Evolutionary conservation across 345 rosid genomes (phyloP).

Genomic region (rapeseed (Brassica napus)): DNA sequence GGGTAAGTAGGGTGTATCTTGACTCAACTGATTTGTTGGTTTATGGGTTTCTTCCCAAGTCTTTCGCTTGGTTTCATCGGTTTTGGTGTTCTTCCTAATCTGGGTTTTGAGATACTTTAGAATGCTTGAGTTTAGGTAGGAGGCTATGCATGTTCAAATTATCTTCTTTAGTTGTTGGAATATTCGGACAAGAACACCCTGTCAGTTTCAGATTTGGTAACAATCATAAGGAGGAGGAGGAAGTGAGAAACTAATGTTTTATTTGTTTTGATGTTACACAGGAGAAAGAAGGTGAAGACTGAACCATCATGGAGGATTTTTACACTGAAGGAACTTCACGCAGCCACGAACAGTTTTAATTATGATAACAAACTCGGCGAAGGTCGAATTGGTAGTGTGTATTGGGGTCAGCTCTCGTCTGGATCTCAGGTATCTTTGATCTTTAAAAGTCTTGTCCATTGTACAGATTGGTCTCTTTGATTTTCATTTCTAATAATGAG

Average conservation of each 20-base stretch:
- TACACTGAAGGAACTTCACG: constrained; percentile 81
- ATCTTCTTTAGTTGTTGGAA: neutral
- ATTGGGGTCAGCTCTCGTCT: constrained; percentile 99
- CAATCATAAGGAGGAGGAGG: neutral
- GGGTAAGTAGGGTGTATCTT: constrained; percentile 51
- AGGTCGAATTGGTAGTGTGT: constrained; percentile 96
- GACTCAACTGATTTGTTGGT: neutral
- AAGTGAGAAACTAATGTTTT: neutral
- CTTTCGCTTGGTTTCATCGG: constrained; percentile 15
- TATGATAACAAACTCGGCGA: constrained; percentile 98
- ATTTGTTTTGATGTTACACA: constrained; percentile 34
- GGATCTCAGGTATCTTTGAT: constrained; percentile 72
- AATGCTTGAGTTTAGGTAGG: constrained; percentile 7
- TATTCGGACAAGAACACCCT: neutral
- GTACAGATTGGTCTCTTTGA: neutral
- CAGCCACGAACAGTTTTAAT: constrained; percentile 96
- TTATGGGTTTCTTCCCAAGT: neutral
- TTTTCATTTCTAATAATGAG: constrained; percentile 20
- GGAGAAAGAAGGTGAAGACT: constrained; percentile 60
- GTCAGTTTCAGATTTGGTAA: constrained; percentile 25
- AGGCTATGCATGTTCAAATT: neutral
- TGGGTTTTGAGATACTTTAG: constrained; percentile 15
- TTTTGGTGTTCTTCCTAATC: neutral
- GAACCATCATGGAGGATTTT: constrained; percentile 78
- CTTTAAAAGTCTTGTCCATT: too few relatives aligned